Conservation (phyloP, 306 rosid species). For the Trifolium fragiferum region DNA sequence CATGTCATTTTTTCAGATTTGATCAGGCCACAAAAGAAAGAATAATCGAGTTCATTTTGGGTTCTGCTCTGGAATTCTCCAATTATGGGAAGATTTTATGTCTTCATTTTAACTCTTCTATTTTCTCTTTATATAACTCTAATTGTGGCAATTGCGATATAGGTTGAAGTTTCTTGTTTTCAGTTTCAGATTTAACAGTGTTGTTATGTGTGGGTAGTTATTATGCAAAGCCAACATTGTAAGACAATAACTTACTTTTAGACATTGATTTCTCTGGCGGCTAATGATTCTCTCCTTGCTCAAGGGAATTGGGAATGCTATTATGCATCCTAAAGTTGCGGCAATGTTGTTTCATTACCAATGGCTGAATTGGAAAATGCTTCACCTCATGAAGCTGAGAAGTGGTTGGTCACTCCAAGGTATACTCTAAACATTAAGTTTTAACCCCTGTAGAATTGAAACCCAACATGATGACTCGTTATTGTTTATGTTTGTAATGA, state of each 20-base stretch:
- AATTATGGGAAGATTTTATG: constrained; percentile 80
- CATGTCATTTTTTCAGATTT: constrained; percentile 62
- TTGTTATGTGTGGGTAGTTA: constrained; percentile 6
- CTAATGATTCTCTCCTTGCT: constrained; percentile 78
- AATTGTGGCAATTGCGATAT: constrained; percentile 13
- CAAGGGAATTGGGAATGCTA: constrained; percentile 71
- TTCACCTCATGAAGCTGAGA: constrained; percentile 91
- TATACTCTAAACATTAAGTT: constrained; percentile 60
- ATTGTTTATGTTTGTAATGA: constrained; percentile 37
- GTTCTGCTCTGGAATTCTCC: constrained; percentile 66
- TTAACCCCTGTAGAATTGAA: constrained; percentile 14
- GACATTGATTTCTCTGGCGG: constrained; percentile 56
- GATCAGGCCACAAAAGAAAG: constrained; percentile 69
- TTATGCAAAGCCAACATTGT: constrained; percentile 5
- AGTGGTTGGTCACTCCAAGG: constrained; percentile 77
- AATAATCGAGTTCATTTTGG: constrained; percentile 73
- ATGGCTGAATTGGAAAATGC: constrained; percentile 98
- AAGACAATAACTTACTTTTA: constrained; percentile 15
- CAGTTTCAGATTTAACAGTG: constrained; percentile 16
- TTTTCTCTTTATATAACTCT: constrained; percentile 3
- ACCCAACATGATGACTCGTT: constrained; percentile 29
- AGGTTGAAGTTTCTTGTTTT: constrained; percentile 17
- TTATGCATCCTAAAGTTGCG: constrained; percentile 58
- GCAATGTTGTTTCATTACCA: constrained; percentile 62
- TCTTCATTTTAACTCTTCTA: constrained; percentile 26